phyloP scores from a whole-genome alignment of 306 rosid genomes.

The Quercus gilva region DNA sequence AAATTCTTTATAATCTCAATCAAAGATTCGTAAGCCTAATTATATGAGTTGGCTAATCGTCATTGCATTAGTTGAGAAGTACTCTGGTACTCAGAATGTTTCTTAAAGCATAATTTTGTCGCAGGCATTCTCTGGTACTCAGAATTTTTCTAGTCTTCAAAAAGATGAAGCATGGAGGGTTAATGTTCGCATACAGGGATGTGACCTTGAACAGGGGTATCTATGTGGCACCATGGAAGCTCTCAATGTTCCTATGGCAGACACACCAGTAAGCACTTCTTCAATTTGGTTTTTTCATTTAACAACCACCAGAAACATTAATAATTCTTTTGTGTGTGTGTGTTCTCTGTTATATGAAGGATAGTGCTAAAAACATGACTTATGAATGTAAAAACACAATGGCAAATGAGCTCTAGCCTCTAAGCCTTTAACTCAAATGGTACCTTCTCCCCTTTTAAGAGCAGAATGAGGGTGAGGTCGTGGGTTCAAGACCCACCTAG shows the following conservation, averaged over 20 bases:
- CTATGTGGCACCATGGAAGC: slow-evolving; percentile 98
- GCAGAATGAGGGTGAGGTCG: too few species aligned
- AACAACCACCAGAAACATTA: background rate
- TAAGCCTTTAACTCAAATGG: too few species aligned
- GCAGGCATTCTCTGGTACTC: slow-evolving; percentile 96
- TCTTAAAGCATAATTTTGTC: slow-evolving; percentile 19
- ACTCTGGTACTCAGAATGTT: slow-evolving; percentile 93
- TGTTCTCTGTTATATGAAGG: background rate
- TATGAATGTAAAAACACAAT: background rate
- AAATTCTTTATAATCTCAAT: background rate
- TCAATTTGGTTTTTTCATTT: background rate
- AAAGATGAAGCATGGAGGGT: slow-evolving; percentile 99
- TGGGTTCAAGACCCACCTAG: too few species aligned
- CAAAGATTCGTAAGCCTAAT: background rate
- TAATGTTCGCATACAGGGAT: slow-evolving; percentile 88
- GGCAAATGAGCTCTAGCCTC: too few species aligned
- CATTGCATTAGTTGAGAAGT: slow-evolving; percentile 9
- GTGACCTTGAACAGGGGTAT: slow-evolving; percentile 93
- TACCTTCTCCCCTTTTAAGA: too few species aligned
- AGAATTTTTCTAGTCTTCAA: slow-evolving; percentile 74
- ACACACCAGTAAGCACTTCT: slow-evolving; percentile 71
- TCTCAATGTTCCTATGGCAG: slow-evolving; percentile 96
- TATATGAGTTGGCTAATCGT: background rate
- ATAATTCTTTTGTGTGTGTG: background rate
- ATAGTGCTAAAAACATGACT: background rate